phyloP scores from a whole-genome alignment of 179 eudicot genomes.

The Amaranthus tricolor region DNA sequence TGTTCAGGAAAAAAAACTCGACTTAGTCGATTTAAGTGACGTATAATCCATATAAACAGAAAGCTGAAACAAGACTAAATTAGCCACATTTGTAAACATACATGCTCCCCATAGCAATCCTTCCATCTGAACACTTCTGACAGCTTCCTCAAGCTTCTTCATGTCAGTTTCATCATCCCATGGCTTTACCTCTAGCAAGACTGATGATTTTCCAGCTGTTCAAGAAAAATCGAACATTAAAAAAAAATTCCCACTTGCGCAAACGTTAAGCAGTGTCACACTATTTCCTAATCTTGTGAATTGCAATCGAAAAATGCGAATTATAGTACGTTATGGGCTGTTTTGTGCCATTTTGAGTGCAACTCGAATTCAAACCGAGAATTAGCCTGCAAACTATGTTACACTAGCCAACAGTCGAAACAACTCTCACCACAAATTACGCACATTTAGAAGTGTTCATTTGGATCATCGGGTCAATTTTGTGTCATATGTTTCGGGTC shows the following conservation, averaged over 20 bases:
- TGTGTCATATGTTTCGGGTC: too few relatives aligned
- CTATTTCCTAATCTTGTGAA: too few relatives aligned
- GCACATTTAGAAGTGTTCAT: too few relatives aligned
- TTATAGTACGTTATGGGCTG: too few relatives aligned
- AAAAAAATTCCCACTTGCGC: background rate
- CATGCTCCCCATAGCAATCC: constrained; percentile 98
- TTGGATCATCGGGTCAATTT: too few relatives aligned
- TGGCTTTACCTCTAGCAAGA: constrained; percentile 89
- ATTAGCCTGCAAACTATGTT: too few relatives aligned
- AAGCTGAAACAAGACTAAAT: background rate
- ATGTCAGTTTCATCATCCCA: constrained; percentile 99
- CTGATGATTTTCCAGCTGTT: constrained; percentile 90
- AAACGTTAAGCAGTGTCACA: background rate
- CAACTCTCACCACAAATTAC: too few relatives aligned
- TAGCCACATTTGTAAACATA: constrained; percentile 29
- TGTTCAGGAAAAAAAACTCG: constrained; percentile 26
- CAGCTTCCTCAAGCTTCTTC: constrained; percentile 89
- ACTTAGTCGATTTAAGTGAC: background rate
- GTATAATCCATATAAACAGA: background rate
- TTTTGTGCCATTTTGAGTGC: too few relatives aligned
- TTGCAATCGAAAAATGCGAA: too few relatives aligned
- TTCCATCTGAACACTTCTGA: constrained; percentile 67
- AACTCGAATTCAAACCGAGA: too few relatives aligned
- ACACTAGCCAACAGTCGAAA: too few relatives aligned
- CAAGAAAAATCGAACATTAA: background rate